Conservation (phyloP, 768 basidiomycete genomes). For the Tylopilus rubrobrunneus region DNA sequence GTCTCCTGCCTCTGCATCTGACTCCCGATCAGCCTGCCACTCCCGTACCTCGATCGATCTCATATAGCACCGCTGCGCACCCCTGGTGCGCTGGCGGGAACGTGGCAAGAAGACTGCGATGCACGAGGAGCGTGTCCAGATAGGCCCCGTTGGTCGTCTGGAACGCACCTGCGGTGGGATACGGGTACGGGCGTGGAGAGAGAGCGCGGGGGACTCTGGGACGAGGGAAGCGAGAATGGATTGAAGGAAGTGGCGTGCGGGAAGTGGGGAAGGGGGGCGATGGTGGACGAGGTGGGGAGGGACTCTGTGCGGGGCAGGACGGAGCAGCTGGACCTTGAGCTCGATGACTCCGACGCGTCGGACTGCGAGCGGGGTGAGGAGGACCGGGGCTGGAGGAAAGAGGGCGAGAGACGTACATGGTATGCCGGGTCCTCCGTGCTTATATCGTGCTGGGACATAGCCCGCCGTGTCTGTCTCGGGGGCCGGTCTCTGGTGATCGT, state of each 20-base stretch:
- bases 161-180: constrained; percentile 29
- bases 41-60: constrained; percentile 61
- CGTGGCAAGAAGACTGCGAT: constrained; percentile 64
- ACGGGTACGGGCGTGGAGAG: constrained; percentile 31
- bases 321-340: constrained; percentile 39
- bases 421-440: constrained; percentile 43
- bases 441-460: constrained; percentile 35
- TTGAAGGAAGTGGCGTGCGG: constrained; percentile 63
- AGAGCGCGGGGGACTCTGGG: constrained; percentile 34
- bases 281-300: constrained; percentile 15
- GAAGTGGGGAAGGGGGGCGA: constrained; percentile 18
- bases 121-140: constrained; percentile 73
- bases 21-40: constrained; percentile 69
- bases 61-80: constrained; percentile 62
- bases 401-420: constrained; percentile 31
- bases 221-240: constrained; percentile 55
- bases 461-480: constrained; percentile 17
- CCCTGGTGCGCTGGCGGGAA: constrained; percentile 60
- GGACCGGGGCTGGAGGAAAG: background rate
- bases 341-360: constrained; percentile 45
- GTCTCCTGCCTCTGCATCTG: constrained; percentile 70
- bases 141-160: constrained; percentile 70
- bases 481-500: constrained; percentile 33
- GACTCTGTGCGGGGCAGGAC: constrained; percentile 15
- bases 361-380: constrained; percentile 28